Base-by-base conservation (phyloP, 768 basidiomycete species). In the Myochromella boudieri region DNA sequence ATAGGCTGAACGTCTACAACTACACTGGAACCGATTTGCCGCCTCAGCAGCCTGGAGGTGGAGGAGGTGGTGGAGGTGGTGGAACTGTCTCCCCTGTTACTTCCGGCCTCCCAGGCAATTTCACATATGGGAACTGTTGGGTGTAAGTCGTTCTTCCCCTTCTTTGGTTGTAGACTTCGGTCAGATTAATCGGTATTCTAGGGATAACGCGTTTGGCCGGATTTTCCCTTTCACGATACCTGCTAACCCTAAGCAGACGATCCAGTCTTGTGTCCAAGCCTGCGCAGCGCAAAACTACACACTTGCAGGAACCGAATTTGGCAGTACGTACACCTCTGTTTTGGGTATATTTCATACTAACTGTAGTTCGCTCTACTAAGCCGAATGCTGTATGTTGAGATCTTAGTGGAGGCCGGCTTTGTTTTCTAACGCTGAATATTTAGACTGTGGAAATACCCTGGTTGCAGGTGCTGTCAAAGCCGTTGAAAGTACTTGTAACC, bases 361-460 rank as follows among this genome's bases (percentile, higher is more conserved):
- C 5, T 48, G 48, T 26, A 53, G 33, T 6, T 44, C 9, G 36
- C 46, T 20, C 41, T 39, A 33, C 40, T 20, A 31, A 58, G 69
- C 65, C 49, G 68, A 77, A 60, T 80, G 74, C 64, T 75, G 77
- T 78, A 60, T 48, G 74, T 69, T 4, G 17, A 20, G 15, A 14
- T 31, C 6, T 17, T 21, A 11, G 22, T 24, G 17, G 17, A 24
- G 20, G 12, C 3, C n/a, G 20, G 9, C 11, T n/a, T 18, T 27
- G n/a, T n/a, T 10, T 22, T 27, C 21, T 11, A 17, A 40, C 18
- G 29, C 42, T 47, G 24, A 48, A 18, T 28, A 15, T 12, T 20
- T 49, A 87, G 85, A 82, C 66, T 94, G 91, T 54, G 88, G 87
- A 2, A 74, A 89, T 58, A 65, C 70, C 9, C 67, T 91, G 37